phyloP scores from a whole-genome alignment of 2,329 filamentous ascomycete species.

The Thelonectria blattea region DNA sequence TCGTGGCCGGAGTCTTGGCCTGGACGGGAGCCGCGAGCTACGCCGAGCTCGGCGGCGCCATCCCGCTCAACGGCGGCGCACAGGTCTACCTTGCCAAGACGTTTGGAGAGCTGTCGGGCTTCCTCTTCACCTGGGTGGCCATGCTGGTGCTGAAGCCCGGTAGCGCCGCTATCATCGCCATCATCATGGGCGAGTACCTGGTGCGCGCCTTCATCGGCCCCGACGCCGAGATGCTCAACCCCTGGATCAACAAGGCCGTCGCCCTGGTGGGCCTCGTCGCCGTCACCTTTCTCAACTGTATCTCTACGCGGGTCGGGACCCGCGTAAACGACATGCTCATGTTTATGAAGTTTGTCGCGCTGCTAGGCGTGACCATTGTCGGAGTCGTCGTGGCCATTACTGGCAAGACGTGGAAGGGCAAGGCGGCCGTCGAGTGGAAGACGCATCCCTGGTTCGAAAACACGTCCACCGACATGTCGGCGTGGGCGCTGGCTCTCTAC shows the following conservation, averaged over 20 bases:
- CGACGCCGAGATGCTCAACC: slow-evolving; percentile 79
- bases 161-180: slow-evolving; percentile 90
- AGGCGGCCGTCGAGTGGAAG: slow-evolving; percentile 86
- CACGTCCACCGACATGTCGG: slow-evolving; percentile 78
- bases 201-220: slow-evolving; percentile 85
- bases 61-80: slow-evolving; percentile 91
- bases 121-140: slow-evolving; percentile 95
- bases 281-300: slow-evolving; percentile 86
- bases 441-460: slow-evolving; percentile 85
- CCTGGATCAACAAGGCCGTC: slow-evolving; percentile 90
- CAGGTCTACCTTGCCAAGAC: slow-evolving; percentile 97
- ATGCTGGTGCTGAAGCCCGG: slow-evolving; percentile 94
- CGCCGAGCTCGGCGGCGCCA: slow-evolving; percentile 93
- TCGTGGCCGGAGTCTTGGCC: slow-evolving; percentile 85
- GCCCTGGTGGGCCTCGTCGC: slow-evolving; percentile 76
- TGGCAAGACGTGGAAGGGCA: slow-evolving; percentile 77
- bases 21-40: slow-evolving; percentile 97
- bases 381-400: slow-evolving; percentile 90
- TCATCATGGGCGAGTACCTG: slow-evolving; percentile 98
- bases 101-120: slow-evolving; percentile 90
- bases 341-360: slow-evolving; percentile 93
- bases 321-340: slow-evolving; percentile 91
- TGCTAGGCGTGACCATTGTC: slow-evolving; percentile 84
- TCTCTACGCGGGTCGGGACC: slow-evolving; percentile 88
- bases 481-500: slow-evolving; percentile 93